Evolutionary conservation across 164 flowering plant genomes (phyloP).

Genomic region (Magnolia changhungtana): DNA sequence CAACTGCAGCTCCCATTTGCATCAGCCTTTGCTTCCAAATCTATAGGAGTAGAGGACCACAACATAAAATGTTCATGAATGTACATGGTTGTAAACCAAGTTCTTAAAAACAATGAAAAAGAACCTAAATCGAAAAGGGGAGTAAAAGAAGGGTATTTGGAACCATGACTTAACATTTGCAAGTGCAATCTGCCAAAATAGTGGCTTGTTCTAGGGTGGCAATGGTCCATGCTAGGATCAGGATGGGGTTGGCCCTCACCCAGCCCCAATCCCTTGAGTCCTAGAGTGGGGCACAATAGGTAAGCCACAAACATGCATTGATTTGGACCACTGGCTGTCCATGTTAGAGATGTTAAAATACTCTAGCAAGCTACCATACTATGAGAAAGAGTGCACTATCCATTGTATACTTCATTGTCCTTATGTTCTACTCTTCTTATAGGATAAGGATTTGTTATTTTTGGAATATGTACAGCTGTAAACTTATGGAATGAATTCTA

Average conservation of each 20-base stretch:
- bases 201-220: not conserved
- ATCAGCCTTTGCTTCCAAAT: conserved; percentile 85
- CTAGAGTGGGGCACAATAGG: not conserved
- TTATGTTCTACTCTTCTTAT: no score
- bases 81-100: not conserved
- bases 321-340: not conserved
- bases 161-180: not conserved
- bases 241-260: not conserved
- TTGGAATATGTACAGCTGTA: no score
- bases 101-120: not conserved
- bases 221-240: not conserved
- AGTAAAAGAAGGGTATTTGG: not conserved
- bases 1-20: conserved; percentile 80
- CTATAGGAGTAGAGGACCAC: conserved; percentile 41
- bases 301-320: no score
- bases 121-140: not conserved
- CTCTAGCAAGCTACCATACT: no score
- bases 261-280: not conserved
- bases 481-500: no score
- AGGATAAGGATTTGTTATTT: no score
- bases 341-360: no score
- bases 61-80: not conserved
- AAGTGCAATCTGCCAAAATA: not conserved
- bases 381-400: no score
- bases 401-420: no score